These are phyloP conservation scores for Barbarea vulgaris DNA, from an alignment of 345 rosid species.

Conservation along the genomic window DNA sequence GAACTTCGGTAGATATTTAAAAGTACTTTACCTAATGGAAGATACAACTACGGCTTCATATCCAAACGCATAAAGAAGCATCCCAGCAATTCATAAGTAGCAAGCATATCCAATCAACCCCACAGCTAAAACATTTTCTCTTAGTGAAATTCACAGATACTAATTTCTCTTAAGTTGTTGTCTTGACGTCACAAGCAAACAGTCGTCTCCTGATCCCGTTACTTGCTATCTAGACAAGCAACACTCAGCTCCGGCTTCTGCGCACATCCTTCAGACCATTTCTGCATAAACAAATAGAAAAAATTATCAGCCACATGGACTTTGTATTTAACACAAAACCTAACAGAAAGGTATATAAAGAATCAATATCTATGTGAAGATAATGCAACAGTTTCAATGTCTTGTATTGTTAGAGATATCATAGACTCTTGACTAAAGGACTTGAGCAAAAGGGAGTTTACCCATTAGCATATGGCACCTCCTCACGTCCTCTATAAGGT, in stretches of 20 bases:
- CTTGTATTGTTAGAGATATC: neutral
- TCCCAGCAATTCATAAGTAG: conserved; percentile 59
- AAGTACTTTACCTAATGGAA: conserved; percentile 42
- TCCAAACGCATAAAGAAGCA: conserved; percentile 49
- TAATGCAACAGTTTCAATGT: neutral
- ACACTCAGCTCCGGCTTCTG: conserved; percentile 80
- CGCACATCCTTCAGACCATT: conserved; percentile 79
- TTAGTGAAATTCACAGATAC: conserved; percentile 62
- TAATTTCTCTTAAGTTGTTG: conserved; percentile 49
- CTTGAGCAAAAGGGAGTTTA: conserved; percentile 36
- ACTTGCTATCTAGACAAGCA: conserved; percentile 28
- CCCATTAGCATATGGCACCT: conserved; percentile 89
- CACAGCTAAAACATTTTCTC: conserved; percentile 59
- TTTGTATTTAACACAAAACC: neutral
- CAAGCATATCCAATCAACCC: conserved; percentile 65
- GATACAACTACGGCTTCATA: conserved; percentile 45
- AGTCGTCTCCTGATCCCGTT: conserved; percentile 43
- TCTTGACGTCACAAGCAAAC: conserved; percentile 25
- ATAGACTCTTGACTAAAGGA: neutral
- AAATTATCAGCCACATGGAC: conserved; percentile 1
- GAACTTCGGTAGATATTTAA: conserved; percentile 38
- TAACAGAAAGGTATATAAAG: neutral
- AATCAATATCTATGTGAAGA: neutral
- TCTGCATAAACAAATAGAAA: conserved; percentile 45
- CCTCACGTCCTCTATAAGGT: conserved; percentile 76